Base-by-base conservation (phyloP, 116 monocot species). In the Dioscorea cayenensis region DNA sequence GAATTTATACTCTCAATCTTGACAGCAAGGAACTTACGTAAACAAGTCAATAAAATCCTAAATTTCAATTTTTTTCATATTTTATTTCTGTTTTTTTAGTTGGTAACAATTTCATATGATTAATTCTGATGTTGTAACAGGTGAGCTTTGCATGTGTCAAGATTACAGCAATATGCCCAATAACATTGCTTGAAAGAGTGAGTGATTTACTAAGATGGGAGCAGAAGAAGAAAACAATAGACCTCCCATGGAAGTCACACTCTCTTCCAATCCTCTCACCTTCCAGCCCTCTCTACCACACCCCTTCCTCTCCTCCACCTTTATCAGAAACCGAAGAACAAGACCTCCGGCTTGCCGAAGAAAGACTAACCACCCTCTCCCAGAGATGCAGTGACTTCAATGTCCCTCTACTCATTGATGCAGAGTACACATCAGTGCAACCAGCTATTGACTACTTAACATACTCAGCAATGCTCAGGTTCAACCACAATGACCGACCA, bases 111-210 rank as follows among this genome's bases (percentile, higher is more conserved):
- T 5, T 16, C 62, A 23, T 23, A 7, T 62, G 20, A 65, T 65
- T 43, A 43, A 10, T 43, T 71, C 36, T 25, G 21, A 60, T 38
- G 22, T 23, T 73, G 64, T n/a, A 32, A 29, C 81, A 86, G 90
- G 81, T 86, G 66, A 90, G 86, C 68, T 86, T 82, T 52, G 84
- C 84, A 3, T 91, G 91, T 70, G 87, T 87, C 51, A 91, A 91
- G 69, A 71, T 91, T 67, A 87, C 91, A 3, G 91, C 91, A 7
- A 78, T 91, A 16, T 87, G 84, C 73, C 86, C 91, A 14, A 83
- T 91, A 16, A 58, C 64, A 6, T 68, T 91, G 13, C 82, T 91
- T 7, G 80, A 87, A 49, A 72, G 83, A 9, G 69, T 85, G 36
- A 84, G 91, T 74, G 68, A 84, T 51, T 82, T 82, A 3, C 74